phyloP scores from a whole-genome alignment of 202 grass and related monocot genomes.

The Brachypodium distachyon region DNA sequence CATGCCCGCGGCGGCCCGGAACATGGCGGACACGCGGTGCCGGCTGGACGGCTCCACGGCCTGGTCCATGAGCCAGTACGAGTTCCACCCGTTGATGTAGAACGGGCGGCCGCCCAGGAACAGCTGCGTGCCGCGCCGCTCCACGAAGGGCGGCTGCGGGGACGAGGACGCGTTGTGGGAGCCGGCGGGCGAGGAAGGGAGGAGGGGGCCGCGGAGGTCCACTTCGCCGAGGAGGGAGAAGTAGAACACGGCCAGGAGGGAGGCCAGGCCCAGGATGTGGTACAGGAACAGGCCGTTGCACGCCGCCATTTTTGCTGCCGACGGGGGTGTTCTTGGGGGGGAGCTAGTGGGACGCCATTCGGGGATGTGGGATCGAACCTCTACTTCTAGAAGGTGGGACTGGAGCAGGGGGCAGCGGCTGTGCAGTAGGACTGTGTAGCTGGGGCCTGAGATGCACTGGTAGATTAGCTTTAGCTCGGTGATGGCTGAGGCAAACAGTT shows the following conservation, averaged over 20 bases:
- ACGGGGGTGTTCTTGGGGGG: neutral
- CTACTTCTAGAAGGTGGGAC: conserved; percentile 20
- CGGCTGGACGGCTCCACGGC: conserved; percentile 54
- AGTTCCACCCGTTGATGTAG: conserved; percentile 96
- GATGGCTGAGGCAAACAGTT: conserved; percentile 5
- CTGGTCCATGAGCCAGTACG: conserved; percentile 97
- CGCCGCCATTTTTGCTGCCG: conserved; percentile 34
- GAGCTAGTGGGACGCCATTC: conserved; percentile 15
- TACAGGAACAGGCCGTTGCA: conserved; percentile 52
- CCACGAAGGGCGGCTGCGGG: conserved; percentile 73
- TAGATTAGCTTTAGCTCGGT: neutral
- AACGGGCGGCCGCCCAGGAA: conserved; percentile 50
- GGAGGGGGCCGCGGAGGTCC: conserved; percentile 22
- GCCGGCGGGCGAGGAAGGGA: neutral
- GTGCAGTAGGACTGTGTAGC: neutral
- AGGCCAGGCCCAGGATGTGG: conserved; percentile 52
- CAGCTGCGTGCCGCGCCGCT: conserved; percentile 60
- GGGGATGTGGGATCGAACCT: neutral
- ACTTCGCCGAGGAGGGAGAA: conserved; percentile 56
- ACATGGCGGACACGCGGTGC: conserved; percentile 43
- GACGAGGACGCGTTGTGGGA: neutral
- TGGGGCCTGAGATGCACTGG: neutral
- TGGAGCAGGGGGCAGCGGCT: neutral
- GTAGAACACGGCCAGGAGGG: conserved; percentile 56
- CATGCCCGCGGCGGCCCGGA: conserved; percentile 52